phyloP scores from a whole-genome alignment of 129 eudicot genomes.

The Oenanthe sinensis region DNA sequence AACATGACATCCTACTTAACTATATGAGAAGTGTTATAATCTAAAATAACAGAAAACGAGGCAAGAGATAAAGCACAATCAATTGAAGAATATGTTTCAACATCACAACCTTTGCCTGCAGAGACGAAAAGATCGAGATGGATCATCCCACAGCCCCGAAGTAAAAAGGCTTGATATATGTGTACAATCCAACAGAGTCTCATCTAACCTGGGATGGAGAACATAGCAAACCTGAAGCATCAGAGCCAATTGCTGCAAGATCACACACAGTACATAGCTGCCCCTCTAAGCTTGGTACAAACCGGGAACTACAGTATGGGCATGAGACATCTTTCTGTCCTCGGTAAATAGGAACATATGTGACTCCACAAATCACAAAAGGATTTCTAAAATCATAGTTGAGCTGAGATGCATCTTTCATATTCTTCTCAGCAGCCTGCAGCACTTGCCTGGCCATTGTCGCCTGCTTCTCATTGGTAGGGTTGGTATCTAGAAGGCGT shows the following conservation, averaged over 20 bases:
- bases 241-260: slow-evolving; percentile 13
- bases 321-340: slow-evolving; percentile 19
- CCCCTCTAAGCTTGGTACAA: slow-evolving; percentile 11
- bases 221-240: slow-evolving; percentile 20
- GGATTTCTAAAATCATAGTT: slow-evolving; percentile 23
- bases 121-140: background rate
- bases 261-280: slow-evolving; percentile 22
- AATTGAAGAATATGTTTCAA: background rate
- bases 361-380: slow-evolving; percentile 19
- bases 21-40: background rate
- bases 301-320: slow-evolving; percentile 17
- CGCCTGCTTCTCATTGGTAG: slow-evolving; percentile 15
- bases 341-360: slow-evolving; percentile 18
- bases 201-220: slow-evolving; percentile 17
- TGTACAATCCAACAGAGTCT: background rate
- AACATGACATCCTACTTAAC: background rate
- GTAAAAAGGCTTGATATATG: background rate
- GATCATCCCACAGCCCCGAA: background rate
- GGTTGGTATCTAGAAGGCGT: slow-evolving; percentile 19
- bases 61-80: background rate
- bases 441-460: slow-evolving; percentile 15
- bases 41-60: background rate
- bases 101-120: background rate
- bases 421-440: slow-evolving; percentile 22
- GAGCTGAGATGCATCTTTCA: slow-evolving; percentile 17